phyloP scores from a whole-genome alignment of 1,139 yeast species.

The Candida sanyaensis region DNA sequence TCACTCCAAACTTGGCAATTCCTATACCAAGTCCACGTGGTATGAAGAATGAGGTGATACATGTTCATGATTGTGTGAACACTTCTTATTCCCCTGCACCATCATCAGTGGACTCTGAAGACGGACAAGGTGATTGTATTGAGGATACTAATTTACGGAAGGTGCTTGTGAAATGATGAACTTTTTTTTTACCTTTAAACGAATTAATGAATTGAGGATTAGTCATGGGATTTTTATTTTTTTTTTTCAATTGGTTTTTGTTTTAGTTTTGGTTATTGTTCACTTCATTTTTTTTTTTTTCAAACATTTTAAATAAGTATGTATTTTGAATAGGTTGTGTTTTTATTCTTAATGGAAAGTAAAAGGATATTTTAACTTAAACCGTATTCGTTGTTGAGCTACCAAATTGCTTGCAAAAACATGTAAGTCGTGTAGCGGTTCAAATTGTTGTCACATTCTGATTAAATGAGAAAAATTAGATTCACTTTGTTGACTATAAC shows the following conservation, averaged over 20 bases:
- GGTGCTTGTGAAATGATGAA: background rate
- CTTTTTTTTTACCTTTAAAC: background rate
- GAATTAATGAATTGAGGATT: too few species aligned
- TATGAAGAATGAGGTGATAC: background rate
- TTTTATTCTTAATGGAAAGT: background rate
- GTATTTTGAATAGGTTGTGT: background rate
- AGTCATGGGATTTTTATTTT: too few species aligned
- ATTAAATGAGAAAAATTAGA: background rate
- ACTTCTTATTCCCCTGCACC: background rate
- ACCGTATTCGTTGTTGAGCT: background rate
- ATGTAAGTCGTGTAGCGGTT: background rate
- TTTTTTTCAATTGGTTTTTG: too few species aligned
- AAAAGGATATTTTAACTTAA: background rate
- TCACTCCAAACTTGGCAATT: conserved; percentile 3
- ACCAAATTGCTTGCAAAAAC: background rate
- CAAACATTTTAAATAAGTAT: background rate
- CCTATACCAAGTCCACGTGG: background rate
- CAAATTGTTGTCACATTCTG: background rate
- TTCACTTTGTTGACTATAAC: background rate
- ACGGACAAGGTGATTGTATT: background rate
- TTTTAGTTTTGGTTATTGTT: too few species aligned
- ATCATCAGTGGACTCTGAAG: conserved; percentile 1
- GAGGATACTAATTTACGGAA: background rate
- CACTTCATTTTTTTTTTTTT: too few species aligned
- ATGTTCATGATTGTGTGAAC: background rate